Percentiles rank a stretch among this genome's conserved stretches.
phyloP scores from a whole-genome alignment of 768 basidiomycete species.

The Russula griseocarnosa region DNA sequence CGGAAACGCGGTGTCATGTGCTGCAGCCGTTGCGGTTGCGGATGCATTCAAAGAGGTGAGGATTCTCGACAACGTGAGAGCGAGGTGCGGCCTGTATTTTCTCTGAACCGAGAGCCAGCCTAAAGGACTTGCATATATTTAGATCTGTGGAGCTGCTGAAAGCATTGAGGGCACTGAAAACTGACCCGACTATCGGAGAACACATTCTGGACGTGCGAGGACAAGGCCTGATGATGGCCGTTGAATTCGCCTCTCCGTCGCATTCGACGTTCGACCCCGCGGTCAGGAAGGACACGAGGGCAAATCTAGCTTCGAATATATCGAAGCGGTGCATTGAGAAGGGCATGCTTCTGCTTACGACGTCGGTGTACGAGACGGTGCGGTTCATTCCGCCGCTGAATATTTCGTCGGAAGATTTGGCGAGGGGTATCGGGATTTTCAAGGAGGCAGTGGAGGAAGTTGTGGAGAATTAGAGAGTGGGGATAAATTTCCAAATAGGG shows the following conservation, averaged over 20 bases:
- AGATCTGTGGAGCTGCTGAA: slow-evolving; percentile 68
- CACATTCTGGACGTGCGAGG: slow-evolving; percentile 86
- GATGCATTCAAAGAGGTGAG: slow-evolving; percentile 76
- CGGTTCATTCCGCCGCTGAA: slow-evolving; percentile 94
- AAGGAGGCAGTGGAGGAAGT: slow-evolving; percentile 67
- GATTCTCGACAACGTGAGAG: slow-evolving; percentile 75
- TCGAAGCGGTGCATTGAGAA: slow-evolving; percentile 79
- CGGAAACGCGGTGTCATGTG: slow-evolving; percentile 89
- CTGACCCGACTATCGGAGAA: slow-evolving; percentile 48
- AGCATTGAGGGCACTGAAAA: slow-evolving; percentile 52
- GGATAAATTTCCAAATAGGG: background rate
- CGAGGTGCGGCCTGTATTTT: slow-evolving; percentile 44
- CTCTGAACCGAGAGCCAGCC: background rate
- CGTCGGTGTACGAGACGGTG: slow-evolving; percentile 81
- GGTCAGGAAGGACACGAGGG: slow-evolving; percentile 38
- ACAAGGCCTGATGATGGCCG: slow-evolving; percentile 81
- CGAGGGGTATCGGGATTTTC: slow-evolving; percentile 63
- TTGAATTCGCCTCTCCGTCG: slow-evolving; percentile 70
- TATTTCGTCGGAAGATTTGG: slow-evolving; percentile 69
- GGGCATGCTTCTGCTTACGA: slow-evolving; percentile 84
- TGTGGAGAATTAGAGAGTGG: slow-evolving; percentile 36
- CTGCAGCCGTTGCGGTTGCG: slow-evolving; percentile 79
- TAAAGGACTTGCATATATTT: background rate
- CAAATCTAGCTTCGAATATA: slow-evolving; percentile 63
- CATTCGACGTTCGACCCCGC: slow-evolving; percentile 50